Evolutionary conservation across 148 eudicot genomes (phyloP).

Genomic region (Silene conica): DNA sequence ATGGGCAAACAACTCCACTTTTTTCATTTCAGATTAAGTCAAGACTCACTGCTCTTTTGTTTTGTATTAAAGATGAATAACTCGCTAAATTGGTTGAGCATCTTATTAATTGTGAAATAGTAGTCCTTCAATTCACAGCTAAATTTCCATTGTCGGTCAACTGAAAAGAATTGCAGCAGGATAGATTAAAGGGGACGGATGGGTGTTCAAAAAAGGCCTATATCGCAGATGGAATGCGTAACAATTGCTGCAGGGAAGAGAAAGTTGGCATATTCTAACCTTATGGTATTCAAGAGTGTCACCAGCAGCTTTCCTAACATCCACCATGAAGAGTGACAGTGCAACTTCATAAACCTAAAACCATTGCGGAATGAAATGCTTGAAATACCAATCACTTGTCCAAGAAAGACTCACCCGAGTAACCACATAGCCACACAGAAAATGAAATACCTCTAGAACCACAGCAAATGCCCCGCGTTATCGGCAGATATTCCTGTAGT

Average conservation of each 20-base stretch:
- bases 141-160: too few species aligned
- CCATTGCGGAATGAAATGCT: neutral
- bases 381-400: neutral
- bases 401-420: neutral
- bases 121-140: too few species aligned
- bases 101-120: too few species aligned
- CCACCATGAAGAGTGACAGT: slow-evolving; percentile 95
- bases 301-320: slow-evolving; percentile 56
- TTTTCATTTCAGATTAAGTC: too few species aligned
- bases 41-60: too few species aligned
- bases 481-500: slow-evolving; percentile 70
- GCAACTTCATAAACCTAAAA: slow-evolving; percentile 86
- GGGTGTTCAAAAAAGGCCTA: neutral
- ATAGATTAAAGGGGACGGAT: neutral
- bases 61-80: too few species aligned
- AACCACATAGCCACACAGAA: neutral
- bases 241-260: neutral
- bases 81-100: too few species aligned
- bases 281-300: slow-evolving; percentile 84
- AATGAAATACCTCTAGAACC: slow-evolving; percentile 72
- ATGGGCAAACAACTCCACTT: neutral
- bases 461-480: slow-evolving; percentile 65
- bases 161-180: too few species aligned
- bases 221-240: neutral
- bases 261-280: slow-evolving; percentile 26